Evolutionary conservation across 495 filamentous ascomycete genomes (phyloP), one percentile per base, ranked within the genome.

Genomic region (Hypoxylon crocopeplum): DNA sequence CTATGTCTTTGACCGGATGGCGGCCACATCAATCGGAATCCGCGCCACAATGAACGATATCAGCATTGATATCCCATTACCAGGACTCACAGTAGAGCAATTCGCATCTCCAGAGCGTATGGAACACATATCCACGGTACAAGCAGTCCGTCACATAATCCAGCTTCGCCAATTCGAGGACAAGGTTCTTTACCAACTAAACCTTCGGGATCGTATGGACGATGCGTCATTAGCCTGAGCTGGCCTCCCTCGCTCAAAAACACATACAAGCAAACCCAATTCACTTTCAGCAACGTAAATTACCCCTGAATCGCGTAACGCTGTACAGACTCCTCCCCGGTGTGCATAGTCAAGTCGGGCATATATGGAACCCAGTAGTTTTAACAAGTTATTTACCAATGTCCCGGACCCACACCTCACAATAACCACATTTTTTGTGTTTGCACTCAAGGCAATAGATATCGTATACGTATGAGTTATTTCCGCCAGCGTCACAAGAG

Each of bases 71-170:
- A 41, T 69, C 22, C 64, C 67, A 7, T 38, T 69, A 8, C 67
- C 67, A n/a, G 57, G 69, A 13, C 59, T 69, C 12, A 69, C 68
- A n/a, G 54, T 72, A 13, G 59, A 69, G 30, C 67, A 72, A 45
- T 69, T 68, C 46, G 67, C 54, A 7, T 60, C 56, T 8, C 27
- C 48, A 17, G 69, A 72, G 21, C 48, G 64, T 10, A 41, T 56
- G 32, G 42, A 60, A 17, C 64, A 68, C 33, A 56, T 64, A 21
- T 60, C 60, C 20, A 64, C 55, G 4, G 40, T 72, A 34, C 69
- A 72, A 41, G 50, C 66, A 11, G 65, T 53, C 22, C 67, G 69
- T 12, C 69, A 72, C 34, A 58, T 72, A 12, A 69, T 72, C 16
- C 45, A 63, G 17, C 56, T 72, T 11, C 69, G 67, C 11, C 69